Evolutionary conservation across 2,329 filamentous ascomycete genomes (phyloP).

Genomic region (Aspergillus ruber): DNA sequence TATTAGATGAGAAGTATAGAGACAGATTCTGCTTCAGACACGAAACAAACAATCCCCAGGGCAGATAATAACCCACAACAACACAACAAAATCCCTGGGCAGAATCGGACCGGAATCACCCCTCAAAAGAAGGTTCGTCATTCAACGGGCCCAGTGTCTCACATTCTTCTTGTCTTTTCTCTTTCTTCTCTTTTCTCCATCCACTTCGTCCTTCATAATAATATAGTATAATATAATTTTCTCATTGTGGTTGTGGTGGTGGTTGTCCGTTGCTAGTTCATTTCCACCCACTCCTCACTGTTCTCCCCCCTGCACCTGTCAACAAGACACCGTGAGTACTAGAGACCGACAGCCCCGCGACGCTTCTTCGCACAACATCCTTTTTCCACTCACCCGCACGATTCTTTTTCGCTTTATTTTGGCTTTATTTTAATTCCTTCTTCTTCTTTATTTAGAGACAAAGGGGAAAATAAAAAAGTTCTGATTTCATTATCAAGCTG

Average conservation of each 20-base stretch:
- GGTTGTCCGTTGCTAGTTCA: neutral
- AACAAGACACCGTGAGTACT: slow-evolving; percentile 9
- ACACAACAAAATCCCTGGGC: neutral
- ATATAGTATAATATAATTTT: neutral
- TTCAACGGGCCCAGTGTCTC: slow-evolving; percentile 3
- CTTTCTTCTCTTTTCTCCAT: slow-evolving; percentile 1
- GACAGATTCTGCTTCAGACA: too few relatives aligned
- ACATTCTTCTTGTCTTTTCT: neutral
- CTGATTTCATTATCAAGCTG: slow-evolving; percentile 4
- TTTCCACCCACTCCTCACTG: neutral
- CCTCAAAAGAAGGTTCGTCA: slow-evolving; percentile 5
- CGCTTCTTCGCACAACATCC: slow-evolving; percentile 5
- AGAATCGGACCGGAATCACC: neutral
- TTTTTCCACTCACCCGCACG: slow-evolving; percentile 1
- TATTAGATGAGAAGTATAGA: too few relatives aligned
- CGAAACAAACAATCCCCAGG: neutral
- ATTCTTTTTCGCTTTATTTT: neutral
- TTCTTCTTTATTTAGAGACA: neutral
- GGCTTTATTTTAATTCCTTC: neutral
- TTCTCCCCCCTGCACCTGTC: slow-evolving; percentile 12
- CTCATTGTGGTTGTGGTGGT: slow-evolving; percentile 2
- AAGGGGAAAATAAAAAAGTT: neutral
- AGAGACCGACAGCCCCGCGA: slow-evolving; percentile 14
- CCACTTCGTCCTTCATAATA: neutral
- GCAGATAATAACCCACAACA: too few relatives aligned